Conservation (phyloP, 2,329 filamentous ascomycete genomes). For the Hypoxylon sp. region DNA sequence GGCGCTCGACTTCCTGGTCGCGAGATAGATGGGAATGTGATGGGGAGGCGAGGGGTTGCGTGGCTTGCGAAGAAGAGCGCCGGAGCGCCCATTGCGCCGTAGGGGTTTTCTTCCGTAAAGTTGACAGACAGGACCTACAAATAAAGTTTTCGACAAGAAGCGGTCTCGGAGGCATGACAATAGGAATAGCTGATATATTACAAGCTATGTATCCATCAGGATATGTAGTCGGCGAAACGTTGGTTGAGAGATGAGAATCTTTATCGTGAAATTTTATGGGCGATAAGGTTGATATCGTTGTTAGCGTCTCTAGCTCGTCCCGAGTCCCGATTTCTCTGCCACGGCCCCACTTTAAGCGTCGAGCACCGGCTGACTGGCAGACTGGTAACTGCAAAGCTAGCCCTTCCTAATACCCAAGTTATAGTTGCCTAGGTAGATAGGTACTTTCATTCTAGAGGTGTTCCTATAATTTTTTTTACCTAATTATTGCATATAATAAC, state of each 20-base stretch:
- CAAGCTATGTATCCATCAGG: conserved; percentile 9
- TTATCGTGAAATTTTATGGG: conserved; percentile 34
- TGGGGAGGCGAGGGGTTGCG: conserved; percentile 37
- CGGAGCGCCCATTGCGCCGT: conserved; percentile 49
- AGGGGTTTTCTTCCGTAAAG: conserved; percentile 46
- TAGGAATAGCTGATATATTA: conserved; percentile 4
- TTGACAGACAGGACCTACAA: conserved; percentile 52
- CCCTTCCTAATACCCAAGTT: background rate
- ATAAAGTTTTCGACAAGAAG: conserved; percentile 52
- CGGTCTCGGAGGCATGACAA: conserved; percentile 51
- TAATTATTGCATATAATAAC: no score
- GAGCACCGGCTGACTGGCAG: conserved; percentile 3
- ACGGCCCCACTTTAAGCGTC: conserved; percentile 23
- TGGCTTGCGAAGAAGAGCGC: conserved; percentile 47
- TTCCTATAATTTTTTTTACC: no score
- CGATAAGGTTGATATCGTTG: conserved; percentile 44
- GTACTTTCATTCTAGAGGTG: background rate
- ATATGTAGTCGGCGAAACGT: conserved; percentile 20
- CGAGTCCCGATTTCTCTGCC: conserved; percentile 12
- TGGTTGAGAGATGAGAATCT: conserved; percentile 26
- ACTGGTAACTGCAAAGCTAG: conserved; percentile 5
- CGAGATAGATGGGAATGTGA: conserved; percentile 39
- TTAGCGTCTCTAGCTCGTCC: conserved; percentile 23
- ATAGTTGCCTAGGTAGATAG: background rate
- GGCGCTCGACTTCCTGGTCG: conserved; percentile 51